These are phyloP conservation scores for Litsea cubeba DNA, from an alignment of 164 flowering plant species.

Conservation along the genomic window DNA sequence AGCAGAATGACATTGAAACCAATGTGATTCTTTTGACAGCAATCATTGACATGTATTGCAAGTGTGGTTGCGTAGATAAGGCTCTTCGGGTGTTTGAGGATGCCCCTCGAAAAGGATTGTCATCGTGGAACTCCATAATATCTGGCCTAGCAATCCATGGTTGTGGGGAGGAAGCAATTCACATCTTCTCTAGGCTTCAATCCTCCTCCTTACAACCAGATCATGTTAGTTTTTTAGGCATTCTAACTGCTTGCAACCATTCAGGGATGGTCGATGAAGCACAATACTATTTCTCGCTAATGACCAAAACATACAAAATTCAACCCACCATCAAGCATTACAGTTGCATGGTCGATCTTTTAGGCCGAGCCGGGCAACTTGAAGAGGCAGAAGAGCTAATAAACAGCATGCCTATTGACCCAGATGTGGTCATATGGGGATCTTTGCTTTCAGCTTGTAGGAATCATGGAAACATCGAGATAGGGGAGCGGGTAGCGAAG, in stretches of 20 bases:
- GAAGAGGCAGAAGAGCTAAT: conserved; percentile 61
- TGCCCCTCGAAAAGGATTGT: conserved; percentile 35
- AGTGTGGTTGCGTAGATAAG: conserved; percentile 52
- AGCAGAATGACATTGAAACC: conserved; percentile 33
- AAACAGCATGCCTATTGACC: conserved; percentile 43
- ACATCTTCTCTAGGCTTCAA: conserved; percentile 45
- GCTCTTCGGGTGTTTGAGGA: conserved; percentile 43
- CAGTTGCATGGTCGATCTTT: conserved; percentile 58
- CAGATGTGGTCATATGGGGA: conserved; percentile 64
- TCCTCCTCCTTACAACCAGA: conserved; percentile 43
- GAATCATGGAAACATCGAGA: conserved; percentile 43
- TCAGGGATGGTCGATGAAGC: conserved; percentile 52
- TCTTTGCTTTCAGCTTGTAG: conserved; percentile 56
- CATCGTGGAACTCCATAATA: conserved; percentile 78
- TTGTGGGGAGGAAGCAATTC: conserved; percentile 43
- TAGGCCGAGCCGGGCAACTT: conserved; percentile 54
- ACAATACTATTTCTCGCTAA: conserved; percentile 36
- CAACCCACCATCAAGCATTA: conserved; percentile 63
- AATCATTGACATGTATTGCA: conserved; percentile 74
- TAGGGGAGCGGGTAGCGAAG: conserved; percentile 47
- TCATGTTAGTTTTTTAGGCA: conserved; percentile 53
- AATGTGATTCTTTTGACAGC: conserved; percentile 54
- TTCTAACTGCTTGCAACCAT: conserved; percentile 70
- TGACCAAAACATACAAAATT: conserved; percentile 43
- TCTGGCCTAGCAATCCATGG: conserved; percentile 72